These are phyloP conservation scores for Cladorrhinum samala DNA, from an alignment of 495 filamentous ascomycete genomes.

Conservation along the genomic window DNA sequence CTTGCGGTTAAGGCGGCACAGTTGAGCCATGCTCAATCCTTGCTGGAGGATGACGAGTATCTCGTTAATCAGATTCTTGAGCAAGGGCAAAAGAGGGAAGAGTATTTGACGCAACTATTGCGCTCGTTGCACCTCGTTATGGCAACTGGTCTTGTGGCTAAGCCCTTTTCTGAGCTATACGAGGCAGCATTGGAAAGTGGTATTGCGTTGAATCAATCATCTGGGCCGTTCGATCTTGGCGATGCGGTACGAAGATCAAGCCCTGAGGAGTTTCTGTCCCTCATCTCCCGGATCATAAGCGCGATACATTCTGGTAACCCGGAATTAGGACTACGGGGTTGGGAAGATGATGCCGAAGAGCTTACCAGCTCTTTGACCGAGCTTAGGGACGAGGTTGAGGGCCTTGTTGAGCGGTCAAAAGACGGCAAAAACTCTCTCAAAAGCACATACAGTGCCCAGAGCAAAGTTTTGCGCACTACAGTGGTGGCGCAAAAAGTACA, in stretches of 20 bases:
- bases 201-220: conserved; percentile 20
- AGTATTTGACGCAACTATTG: conserved; percentile 22
- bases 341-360: conserved; percentile 30
- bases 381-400: conserved; percentile 34
- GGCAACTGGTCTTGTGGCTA: conserved; percentile 8
- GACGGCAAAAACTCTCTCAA: conserved; percentile 48
- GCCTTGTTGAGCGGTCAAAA: conserved; percentile 35
- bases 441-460: conserved; percentile 68
- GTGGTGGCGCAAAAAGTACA: conserved; percentile 83
- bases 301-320: conserved; percentile 34
- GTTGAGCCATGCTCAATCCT: conserved; percentile 27
- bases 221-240: conserved; percentile 22
- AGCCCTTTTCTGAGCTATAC: conserved; percentile 34
- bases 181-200: conserved; percentile 31
- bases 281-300: conserved; percentile 27
- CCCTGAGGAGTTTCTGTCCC: conserved; percentile 33
- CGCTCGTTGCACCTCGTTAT: conserved; percentile 23
- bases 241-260: conserved; percentile 37
- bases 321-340: conserved; percentile 28
- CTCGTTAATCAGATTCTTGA: conserved; percentile 22
- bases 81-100: conserved; percentile 14
- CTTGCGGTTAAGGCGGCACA: conserved; percentile 29
- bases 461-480: conserved; percentile 69
- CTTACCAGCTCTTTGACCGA: conserved; percentile 29
- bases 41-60: conserved; percentile 37